phyloP scores from a whole-genome alignment of 106 monocot species.

The Agapanthus africanus region DNA sequence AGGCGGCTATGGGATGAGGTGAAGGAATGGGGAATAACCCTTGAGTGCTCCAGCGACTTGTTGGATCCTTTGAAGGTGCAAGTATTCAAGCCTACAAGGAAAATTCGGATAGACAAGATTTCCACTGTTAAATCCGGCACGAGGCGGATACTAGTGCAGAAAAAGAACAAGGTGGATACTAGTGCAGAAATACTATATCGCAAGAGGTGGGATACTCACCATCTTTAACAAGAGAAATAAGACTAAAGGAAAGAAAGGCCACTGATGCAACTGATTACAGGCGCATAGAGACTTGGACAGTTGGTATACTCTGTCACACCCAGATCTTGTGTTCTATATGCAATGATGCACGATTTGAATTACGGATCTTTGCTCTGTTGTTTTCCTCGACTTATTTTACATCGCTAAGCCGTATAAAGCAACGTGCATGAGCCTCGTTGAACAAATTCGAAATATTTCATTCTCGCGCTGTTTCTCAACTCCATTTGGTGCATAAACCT shows the following conservation, averaged over 20 bases:
- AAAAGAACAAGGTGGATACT: neutral
- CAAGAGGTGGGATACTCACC: too few species aligned
- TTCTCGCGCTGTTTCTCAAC: neutral
- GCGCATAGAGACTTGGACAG: neutral
- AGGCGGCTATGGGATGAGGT: conserved; percentile 53
- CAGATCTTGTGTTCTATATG: neutral
- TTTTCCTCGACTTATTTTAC: neutral
- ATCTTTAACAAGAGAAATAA: neutral
- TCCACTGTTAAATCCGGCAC: neutral
- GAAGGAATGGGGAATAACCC: conserved; percentile 21
- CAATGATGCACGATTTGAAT: neutral
- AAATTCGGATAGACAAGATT: neutral
- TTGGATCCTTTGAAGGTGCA: conserved; percentile 42
- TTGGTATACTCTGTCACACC: neutral
- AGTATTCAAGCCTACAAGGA: neutral
- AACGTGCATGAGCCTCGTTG: too few species aligned
- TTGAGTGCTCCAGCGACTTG: conserved; percentile 37
- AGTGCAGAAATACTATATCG: too few species aligned
- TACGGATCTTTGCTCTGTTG: neutral
- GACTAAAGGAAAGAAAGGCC: conserved; percentile 3
- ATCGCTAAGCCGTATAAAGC: too few species aligned
- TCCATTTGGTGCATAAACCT: neutral
- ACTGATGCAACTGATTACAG: conserved; percentile 2
- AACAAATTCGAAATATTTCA: neutral
- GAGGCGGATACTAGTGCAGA: neutral